Evolutionary conservation across 169 alveolate genomes (phyloP).

Genomic region (Plasmodium yoelii): DNA sequence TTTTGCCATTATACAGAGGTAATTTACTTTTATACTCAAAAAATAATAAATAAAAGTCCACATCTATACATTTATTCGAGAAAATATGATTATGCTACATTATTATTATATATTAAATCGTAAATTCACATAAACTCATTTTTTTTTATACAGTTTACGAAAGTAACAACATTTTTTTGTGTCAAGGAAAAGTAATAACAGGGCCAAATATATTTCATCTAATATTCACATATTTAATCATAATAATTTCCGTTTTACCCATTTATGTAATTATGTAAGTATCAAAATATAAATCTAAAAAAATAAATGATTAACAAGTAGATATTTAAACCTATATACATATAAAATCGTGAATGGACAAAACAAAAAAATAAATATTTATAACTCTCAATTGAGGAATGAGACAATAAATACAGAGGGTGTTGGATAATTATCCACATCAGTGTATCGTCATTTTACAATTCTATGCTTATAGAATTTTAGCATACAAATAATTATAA

Average conservation of each 20-base stretch:
- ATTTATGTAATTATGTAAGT: slow-evolving; percentile 73
- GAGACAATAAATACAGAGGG: no score
- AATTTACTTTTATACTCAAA: background rate
- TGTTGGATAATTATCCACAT: no score
- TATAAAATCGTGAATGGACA: no score
- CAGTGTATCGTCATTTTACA: no score
- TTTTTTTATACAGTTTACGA: slow-evolving; percentile 61
- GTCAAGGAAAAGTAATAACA: slow-evolving; percentile 71
- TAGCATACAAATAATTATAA: background rate
- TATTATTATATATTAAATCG: background rate
- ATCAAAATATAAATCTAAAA: background rate
- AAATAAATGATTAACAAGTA: no score
- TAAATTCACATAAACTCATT: background rate
- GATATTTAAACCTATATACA: no score
- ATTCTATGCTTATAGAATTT: background rate
- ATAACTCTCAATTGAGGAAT: no score
- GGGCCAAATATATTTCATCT: slow-evolving; percentile 76
- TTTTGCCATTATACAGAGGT: slow-evolving; percentile 76
- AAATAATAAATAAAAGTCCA: background rate
- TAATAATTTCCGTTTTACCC: slow-evolving; percentile 64
- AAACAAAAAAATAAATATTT: no score
- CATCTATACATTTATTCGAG: background rate
- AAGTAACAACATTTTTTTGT: slow-evolving; percentile 75
- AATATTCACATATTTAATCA: slow-evolving; percentile 64
- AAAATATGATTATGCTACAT: background rate